Conservation (phyloP, 306 rosid genomes). For the Lupinus albus region DNA sequence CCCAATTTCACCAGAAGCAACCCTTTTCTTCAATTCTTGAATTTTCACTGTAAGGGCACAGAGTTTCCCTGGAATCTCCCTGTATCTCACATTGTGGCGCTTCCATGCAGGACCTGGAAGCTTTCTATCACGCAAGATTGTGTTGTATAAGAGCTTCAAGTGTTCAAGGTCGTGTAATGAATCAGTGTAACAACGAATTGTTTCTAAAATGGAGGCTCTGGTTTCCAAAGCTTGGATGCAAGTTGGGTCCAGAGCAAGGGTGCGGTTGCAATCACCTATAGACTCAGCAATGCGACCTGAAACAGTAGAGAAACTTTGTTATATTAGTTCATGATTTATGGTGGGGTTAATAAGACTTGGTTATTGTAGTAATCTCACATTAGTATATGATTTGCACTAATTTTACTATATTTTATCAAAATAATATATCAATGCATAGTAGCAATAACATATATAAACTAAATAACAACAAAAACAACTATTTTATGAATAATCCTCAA, state of each 20-base stretch:
- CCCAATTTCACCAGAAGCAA: conserved; percentile 65
- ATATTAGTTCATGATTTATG: no score
- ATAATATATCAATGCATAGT: no score
- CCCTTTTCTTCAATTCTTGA: conserved; percentile 62
- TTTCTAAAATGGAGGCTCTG: conserved; percentile 67
- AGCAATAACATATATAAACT: no score
- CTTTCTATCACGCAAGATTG: conserved; percentile 80
- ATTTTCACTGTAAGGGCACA: conserved; percentile 63
- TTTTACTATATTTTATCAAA: no score
- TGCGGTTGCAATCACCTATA: conserved; percentile 79
- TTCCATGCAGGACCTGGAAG: conserved; percentile 88
- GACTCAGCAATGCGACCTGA: conserved; percentile 79
- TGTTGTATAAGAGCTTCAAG: conserved; percentile 75
- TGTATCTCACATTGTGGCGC: conserved; percentile 65
- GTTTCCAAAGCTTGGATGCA: conserved; percentile 82
- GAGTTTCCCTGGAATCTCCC: conserved; percentile 76
- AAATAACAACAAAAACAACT: no score
- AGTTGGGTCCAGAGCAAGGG: conserved; percentile 69
- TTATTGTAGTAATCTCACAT: no score
- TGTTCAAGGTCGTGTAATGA: conserved; percentile 86
- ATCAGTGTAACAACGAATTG: conserved; percentile 73
- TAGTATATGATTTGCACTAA: no score
- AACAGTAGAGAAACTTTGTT: neutral
- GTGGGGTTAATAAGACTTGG: no score
- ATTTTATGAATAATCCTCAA: no score